Percentiles rank a stretch among this genome's conserved stretches.
These are phyloP conservation scores for Aspergillus novofumigatus DNA, from an alignment of 2,329 filamentous ascomycete species.

Conservation along the genomic window DNA sequence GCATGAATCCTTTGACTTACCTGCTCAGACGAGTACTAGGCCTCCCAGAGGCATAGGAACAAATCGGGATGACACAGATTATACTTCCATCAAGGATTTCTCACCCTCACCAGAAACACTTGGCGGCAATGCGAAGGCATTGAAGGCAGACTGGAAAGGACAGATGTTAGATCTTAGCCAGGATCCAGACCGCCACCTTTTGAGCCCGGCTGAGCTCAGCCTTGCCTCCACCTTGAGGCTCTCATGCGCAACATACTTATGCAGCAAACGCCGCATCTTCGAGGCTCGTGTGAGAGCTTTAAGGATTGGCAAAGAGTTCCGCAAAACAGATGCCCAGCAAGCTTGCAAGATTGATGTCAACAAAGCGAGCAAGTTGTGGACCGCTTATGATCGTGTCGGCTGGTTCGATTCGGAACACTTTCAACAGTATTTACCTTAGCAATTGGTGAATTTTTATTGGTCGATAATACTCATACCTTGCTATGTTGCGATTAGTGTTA, in stretches of 20 bases:
- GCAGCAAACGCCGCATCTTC: constrained; percentile 91
- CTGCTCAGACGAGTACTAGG: constrained; percentile 36
- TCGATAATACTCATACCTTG: background rate
- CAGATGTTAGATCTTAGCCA: constrained; percentile 69
- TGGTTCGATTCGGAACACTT: constrained; percentile 65
- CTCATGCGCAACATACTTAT: constrained; percentile 82
- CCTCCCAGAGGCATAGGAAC: constrained; percentile 46
- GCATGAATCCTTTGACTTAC: constrained; percentile 36
- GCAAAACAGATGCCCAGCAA: constrained; percentile 92
- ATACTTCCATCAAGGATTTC: constrained; percentile 65
- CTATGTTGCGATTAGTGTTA: background rate
- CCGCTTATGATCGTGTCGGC: constrained; percentile 78
- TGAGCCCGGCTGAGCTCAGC: constrained; percentile 73
- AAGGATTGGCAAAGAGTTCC: constrained; percentile 72
- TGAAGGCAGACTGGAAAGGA: constrained; percentile 87
- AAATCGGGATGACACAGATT: constrained; percentile 80
- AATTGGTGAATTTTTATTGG: background rate
- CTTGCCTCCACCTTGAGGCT: constrained; percentile 77
- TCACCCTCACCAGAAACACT: constrained; percentile 67
- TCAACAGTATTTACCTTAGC: constrained; percentile 32
- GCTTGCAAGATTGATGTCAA: constrained; percentile 99
- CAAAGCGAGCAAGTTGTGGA: constrained; percentile 91
- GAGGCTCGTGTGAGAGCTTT: constrained; percentile 65
- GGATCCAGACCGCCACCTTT: constrained; percentile 64
- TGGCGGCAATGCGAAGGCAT: constrained; percentile 61